Conservation (phyloP, 2,329 filamentous ascomycete genomes). For the Aspergillus thermomutatus region DNA sequence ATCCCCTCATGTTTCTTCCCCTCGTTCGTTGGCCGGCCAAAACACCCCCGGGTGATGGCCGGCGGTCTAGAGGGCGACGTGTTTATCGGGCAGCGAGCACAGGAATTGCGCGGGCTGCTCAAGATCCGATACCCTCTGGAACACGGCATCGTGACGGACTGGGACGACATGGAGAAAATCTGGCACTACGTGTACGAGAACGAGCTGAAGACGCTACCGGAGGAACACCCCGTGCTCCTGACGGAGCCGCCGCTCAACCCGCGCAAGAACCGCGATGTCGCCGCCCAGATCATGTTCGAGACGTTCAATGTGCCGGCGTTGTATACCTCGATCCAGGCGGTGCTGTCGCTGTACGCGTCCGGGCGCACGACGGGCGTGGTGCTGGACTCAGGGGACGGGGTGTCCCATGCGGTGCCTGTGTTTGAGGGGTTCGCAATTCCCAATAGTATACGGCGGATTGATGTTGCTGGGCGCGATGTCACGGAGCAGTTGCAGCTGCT, state of each 20-base stretch:
- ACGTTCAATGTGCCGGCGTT: conserved; percentile 97
- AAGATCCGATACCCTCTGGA: conserved; percentile 96
- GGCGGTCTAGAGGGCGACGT: conserved; percentile 94
- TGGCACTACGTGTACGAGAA: conserved; percentile 98
- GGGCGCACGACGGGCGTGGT: conserved; percentile 95
- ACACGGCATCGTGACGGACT: conserved; percentile 97
- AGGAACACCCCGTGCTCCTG: conserved; percentile 96
- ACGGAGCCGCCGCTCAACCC: conserved; percentile 96
- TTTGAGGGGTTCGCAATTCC: conserved; percentile 98
- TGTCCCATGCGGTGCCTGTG: conserved; percentile 94
- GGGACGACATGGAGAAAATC: conserved; percentile 99
- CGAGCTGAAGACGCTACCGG: conserved; percentile 91
- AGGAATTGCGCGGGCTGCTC: conserved; percentile 83
- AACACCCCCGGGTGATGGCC: conserved; percentile 92
- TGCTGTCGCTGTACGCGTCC: conserved; percentile 91
- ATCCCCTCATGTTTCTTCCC: conserved; percentile 96
- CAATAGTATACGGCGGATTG: conserved; percentile 90
- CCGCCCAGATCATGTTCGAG: conserved; percentile 96
- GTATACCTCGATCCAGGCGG: conserved; percentile 95
- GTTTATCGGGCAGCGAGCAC: conserved; percentile 90
- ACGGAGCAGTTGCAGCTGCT: conserved; percentile 92
- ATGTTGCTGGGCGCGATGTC: conserved; percentile 92
- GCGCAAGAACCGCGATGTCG: conserved; percentile 89
- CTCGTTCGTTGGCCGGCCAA: conserved; percentile 93
- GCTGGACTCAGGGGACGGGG: conserved; percentile 90